Evolutionary conservation across 1,284 basidiomycete genomes (phyloP), one percentile per base, ranked within the genome.

Genomic region (Neonothopanus nambi): DNA sequence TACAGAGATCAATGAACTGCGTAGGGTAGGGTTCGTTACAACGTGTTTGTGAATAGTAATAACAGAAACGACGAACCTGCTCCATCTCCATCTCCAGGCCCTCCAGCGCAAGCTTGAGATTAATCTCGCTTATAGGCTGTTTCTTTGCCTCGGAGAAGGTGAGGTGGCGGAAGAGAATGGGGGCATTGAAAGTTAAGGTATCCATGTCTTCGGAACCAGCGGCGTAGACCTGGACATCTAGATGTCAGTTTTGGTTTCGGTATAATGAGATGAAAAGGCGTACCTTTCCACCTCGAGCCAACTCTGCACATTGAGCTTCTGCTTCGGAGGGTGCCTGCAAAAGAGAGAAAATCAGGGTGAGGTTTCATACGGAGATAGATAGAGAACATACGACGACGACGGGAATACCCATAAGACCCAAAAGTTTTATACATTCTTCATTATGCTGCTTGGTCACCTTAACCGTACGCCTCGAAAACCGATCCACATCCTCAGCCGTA

Each of bases 121-220:
- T 84, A 57, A 99, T 94, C 66, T 98, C 94, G 60, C 87, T 90
- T 61, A 99, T 98, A n/a, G 97, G 96, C 62, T 93, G 86, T 69
- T 98, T 99, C 70, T 97, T 95, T 23, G 95, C 95, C 68, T 99
- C 97, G n/a, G 93, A 95, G 70, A 98, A 98, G 6, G 97, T 99
- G 49, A 99, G 83, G 71, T 98, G 96, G 44, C 96, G 93, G 60
- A 93, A 88, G 8, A 99, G 79, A 49, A 97, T 88, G 0, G 96
- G 95, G 1, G 96, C 77, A 61, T 85, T 81, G 76, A 99, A 99
- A 0, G 97, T 99, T 40, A 99, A 83, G 3, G 97, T 99, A 65
- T 99, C 97, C 97, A 99, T 99, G 68, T 99, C 97, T 73, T 99
- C 97, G 0, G 95, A 98, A 5, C 97, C 97, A 4, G 95, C 95